A percentile compares a stretch with the other conserved stretches of the same genome.
Evolutionary conservation across 2,329 filamentous ascomycete species (phyloP).

Genomic region (Sporothrix schenckii): DNA sequence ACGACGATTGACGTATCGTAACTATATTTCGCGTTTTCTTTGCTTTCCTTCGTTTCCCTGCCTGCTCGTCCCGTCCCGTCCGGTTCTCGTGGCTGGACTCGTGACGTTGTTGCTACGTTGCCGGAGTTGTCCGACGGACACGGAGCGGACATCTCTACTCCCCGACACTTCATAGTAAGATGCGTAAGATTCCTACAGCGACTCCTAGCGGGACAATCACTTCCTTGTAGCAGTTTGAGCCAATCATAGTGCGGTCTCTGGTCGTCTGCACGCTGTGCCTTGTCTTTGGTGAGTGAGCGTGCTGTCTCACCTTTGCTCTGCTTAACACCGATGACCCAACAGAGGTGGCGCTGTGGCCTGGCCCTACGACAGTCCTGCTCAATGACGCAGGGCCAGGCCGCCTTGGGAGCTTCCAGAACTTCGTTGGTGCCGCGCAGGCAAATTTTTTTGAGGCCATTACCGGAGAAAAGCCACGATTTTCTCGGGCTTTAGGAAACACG

Average conservation of each 20-base stretch:
- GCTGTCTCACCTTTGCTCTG: not conserved
- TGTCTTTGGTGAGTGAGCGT: conserved; percentile 5
- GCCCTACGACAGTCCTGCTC: conserved; percentile 12
- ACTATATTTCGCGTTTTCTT: not conserved
- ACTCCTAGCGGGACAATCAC: not conserved
- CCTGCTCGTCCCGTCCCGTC: conserved; percentile 7
- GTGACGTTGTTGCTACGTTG: not conserved
- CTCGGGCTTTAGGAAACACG: conserved; percentile 18
- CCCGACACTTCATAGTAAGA: conserved; percentile 17
- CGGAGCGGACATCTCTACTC: conserved; percentile 29
- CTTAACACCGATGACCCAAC: not conserved
- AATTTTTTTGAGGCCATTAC: conserved; percentile 1
- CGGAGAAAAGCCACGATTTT: conserved; percentile 11
- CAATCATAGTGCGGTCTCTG: conserved; percentile 28
- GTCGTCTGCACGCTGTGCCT: no score
- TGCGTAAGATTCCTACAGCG: not conserved
- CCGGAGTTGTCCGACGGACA: conserved; percentile 26
- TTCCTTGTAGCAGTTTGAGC: not conserved
- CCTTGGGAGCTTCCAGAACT: conserved; percentile 33
- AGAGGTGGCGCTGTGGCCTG: not conserved
- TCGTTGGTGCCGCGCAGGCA: not conserved
- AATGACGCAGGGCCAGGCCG: conserved; percentile 27
- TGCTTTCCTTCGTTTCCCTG: not conserved
- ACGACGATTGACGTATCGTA: not conserved
- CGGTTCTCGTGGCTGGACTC: not conserved